A percentile compares a stretch with the other conserved stretches of the same genome.
Conservation (phyloP, 2,329 filamentous ascomycete genomes). For the Dryadomyces sulphureus region DNA sequence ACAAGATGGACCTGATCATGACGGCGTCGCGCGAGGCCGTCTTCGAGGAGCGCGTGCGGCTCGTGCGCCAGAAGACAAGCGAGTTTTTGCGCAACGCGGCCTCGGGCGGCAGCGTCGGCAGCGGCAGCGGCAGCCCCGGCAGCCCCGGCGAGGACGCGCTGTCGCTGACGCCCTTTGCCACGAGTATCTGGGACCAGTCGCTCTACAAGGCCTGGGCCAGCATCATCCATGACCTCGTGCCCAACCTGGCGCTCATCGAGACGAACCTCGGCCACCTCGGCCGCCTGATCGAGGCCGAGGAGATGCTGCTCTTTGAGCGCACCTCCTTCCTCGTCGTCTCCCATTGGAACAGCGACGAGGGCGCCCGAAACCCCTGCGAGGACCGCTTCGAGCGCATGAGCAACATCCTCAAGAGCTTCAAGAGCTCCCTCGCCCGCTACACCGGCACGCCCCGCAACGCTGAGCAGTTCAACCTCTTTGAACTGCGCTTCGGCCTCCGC, state of each 20-base stretch:
- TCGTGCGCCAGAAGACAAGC: conserved; percentile 60
- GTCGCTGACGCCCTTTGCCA: conserved; percentile 77
- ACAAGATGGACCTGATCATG: conserved; percentile 97
- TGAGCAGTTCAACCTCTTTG: conserved; percentile 68
- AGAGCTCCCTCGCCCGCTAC: conserved; percentile 65
- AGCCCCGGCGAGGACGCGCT: conserved; percentile 27
- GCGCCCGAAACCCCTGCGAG: conserved; percentile 68
- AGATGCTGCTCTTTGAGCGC: conserved; percentile 87
- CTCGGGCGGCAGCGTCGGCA: conserved; percentile 3
- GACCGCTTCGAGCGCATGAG: conserved; percentile 89
- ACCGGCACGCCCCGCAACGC: conserved; percentile 68
- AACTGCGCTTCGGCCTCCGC: conserved; percentile 58
- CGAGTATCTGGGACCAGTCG: conserved; percentile 97
- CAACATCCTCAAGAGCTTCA: conserved; percentile 98
- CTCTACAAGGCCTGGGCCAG: conserved; percentile 97
- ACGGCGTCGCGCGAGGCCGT: conserved; percentile 62
- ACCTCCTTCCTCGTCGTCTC: conserved; percentile 96
- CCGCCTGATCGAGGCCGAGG: conserved; percentile 76
- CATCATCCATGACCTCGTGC: conserved; percentile 96
- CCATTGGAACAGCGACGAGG: conserved; percentile 64
- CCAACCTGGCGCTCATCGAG: conserved; percentile 80
- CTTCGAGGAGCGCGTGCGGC: conserved; percentile 67
- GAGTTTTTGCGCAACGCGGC: conserved; percentile 29
- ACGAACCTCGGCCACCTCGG: conserved; percentile 70
- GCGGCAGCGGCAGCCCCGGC: conserved; percentile 15